Conservation (phyloP, 75 land plant genomes). For the Sequoia sempervirens region DNA sequence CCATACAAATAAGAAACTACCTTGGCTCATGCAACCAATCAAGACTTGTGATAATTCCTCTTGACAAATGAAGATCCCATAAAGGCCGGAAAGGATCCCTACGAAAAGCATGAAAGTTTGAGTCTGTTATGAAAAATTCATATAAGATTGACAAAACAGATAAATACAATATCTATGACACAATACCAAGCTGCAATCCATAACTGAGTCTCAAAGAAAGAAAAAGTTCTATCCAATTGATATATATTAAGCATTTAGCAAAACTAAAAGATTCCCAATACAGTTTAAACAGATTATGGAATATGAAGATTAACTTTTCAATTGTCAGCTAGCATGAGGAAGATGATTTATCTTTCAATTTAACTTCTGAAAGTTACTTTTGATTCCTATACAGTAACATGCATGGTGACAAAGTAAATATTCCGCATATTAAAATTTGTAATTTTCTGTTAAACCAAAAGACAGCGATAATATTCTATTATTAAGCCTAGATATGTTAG, state of each 20-base stretch:
- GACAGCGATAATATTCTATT: neutral
- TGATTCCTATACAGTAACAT: neutral
- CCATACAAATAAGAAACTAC: constrained; percentile 25
- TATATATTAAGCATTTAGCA: constrained; percentile 5
- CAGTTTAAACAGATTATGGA: neutral
- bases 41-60: constrained; percentile 46
- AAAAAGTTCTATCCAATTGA: neutral
- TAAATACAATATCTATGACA: neutral
- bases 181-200: neutral
- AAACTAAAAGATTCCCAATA: neutral
- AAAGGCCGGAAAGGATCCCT: constrained; percentile 90
- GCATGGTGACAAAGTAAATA: neutral
- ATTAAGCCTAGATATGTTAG: neutral
- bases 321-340: neutral
- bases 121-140: neutral
- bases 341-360: neutral
- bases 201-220: neutral
- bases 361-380: neutral
- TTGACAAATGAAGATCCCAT: constrained; percentile 52
- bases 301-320: neutral
- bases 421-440: neutral
- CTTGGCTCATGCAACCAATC: constrained; percentile 84
- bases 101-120: constrained; percentile 9
- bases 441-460: neutral
- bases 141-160: constrained; percentile 1